Evolutionary conservation across 345 rosid genomes (phyloP).

Genomic region (Barbarea vulgaris): DNA sequence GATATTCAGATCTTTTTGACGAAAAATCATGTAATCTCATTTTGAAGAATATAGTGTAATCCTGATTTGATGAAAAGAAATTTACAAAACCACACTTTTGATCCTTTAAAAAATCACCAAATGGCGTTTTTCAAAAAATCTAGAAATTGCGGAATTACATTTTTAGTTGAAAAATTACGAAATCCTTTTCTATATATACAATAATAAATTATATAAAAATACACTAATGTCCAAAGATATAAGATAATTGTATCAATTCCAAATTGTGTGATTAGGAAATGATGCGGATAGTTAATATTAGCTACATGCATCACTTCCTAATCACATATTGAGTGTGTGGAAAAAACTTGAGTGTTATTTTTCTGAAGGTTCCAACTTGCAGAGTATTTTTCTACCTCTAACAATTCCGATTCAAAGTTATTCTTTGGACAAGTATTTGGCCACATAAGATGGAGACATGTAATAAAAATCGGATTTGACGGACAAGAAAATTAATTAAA

Average conservation of each 20-base stretch:
- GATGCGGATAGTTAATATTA: too few relatives aligned
- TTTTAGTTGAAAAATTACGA: neutral
- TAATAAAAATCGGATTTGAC: neutral
- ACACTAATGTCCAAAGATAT: neutral
- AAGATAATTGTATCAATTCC: neutral
- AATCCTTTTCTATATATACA: neutral
- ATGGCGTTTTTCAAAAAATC: too few relatives aligned
- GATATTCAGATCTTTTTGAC: too few relatives aligned
- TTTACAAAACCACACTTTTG: neutral
- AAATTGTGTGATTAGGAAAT: neutral
- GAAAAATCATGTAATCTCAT: too few relatives aligned
- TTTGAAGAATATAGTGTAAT: neutral
- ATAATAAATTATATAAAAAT: too few relatives aligned
- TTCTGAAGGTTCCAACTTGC: neutral
- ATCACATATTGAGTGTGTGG: neutral
- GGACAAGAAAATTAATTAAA: neutral
- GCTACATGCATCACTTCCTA: neutral
- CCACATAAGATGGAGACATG: constrained; percentile 5
- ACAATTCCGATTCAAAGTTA: neutral
- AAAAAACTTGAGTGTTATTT: neutral
- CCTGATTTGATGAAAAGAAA: too few relatives aligned
- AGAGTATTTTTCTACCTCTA: neutral
- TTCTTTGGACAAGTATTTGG: neutral
- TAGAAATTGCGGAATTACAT: neutral
- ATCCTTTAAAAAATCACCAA: too few relatives aligned